A percentile compares a stretch with the other conserved stretches of the same genome.
Conservation (phyloP, 176 grass and related monocot genomes). For the Tuctoria greenei region DNA sequence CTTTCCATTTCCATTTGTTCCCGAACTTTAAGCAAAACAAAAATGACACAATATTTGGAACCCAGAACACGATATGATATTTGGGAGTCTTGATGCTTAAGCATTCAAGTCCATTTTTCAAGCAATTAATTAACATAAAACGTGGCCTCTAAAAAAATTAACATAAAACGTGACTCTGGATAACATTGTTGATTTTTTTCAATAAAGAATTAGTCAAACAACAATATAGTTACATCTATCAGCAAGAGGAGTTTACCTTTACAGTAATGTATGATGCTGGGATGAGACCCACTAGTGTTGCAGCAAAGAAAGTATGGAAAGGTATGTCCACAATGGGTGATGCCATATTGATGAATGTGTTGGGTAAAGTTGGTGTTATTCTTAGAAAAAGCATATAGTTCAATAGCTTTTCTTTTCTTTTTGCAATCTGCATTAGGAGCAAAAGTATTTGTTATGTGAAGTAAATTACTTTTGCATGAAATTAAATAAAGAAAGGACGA, state of each 20-base stretch:
- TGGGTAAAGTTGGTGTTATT: constrained; percentile 97
- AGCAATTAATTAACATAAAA: neutral
- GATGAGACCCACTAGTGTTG: constrained; percentile 82
- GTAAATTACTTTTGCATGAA: constrained; percentile 2
- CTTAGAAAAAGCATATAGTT: constrained; percentile 99
- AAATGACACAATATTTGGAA: neutral
- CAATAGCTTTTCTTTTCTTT: constrained; percentile 84
- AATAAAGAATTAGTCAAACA: constrained; percentile 24
- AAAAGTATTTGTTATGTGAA: constrained; percentile 25
- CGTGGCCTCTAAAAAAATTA: too few relatives aligned
- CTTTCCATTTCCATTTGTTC: neutral
- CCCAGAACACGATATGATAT: neutral
- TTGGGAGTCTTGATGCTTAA: neutral
- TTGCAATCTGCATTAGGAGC: constrained; percentile 66
- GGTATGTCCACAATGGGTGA: constrained; percentile 98
- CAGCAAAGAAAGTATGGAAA: constrained; percentile 96
- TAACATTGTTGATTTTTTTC: constrained; percentile 8
- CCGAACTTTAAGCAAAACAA: neutral
- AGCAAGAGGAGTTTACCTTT: constrained; percentile 52
- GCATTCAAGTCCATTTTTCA: constrained; percentile 7
- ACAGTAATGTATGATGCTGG: constrained; percentile 98
- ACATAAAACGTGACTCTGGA: neutral
- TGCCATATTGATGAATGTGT: constrained; percentile 99
- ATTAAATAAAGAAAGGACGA: constrained; percentile 13
- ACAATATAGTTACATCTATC: neutral